Percentiles rank a stretch among this genome's conserved stretches.
These are phyloP conservation scores for Blepharisma undulans DNA, from an alignment of 169 alveolate species.

Conservation along the genomic window DNA sequence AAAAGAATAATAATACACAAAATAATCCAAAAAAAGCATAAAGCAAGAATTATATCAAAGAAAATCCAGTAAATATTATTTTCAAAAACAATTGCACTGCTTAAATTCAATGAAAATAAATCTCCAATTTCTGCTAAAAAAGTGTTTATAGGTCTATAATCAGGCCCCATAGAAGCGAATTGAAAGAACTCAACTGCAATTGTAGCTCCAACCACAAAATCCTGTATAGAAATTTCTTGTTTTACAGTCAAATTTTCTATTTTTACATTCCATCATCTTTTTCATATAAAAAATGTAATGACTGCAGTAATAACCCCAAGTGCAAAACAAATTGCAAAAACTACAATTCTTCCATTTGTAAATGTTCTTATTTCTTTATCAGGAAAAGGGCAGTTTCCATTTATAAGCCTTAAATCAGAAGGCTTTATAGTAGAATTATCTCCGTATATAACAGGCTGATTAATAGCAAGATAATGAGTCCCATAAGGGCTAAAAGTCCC, in stretches of 20 bases:
- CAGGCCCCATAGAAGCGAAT: conserved; percentile 12
- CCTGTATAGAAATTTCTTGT: not conserved
- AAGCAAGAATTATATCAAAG: not conserved
- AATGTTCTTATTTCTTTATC: not conserved
- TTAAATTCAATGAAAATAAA: not conserved
- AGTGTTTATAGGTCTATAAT: not conserved
- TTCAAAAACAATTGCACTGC: not conserved
- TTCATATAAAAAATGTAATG: not conserved
- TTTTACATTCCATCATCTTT: conserved; percentile 2
- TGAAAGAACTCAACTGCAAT: conserved; percentile 1
- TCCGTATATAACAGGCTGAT: not conserved
- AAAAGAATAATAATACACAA: not conserved
- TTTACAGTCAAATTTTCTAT: not conserved
- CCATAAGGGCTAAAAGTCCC: not conserved
- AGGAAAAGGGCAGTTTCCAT: not conserved
- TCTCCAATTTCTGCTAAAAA: not conserved
- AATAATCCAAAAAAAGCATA: not conserved
- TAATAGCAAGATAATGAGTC: not conserved
- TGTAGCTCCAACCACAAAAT: not conserved
- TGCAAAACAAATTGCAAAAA: not conserved
- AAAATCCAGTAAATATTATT: conserved; percentile 26
- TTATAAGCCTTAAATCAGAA: not conserved
- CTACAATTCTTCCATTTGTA: not conserved
- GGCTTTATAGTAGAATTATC: not conserved
- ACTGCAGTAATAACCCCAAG: not conserved